Percentiles rank a stretch among this genome's conserved stretches.
These are phyloP conservation scores for Fusarium goolgardi DNA, from an alignment of 2,329 filamentous ascomycete species.

Conservation along the genomic window DNA sequence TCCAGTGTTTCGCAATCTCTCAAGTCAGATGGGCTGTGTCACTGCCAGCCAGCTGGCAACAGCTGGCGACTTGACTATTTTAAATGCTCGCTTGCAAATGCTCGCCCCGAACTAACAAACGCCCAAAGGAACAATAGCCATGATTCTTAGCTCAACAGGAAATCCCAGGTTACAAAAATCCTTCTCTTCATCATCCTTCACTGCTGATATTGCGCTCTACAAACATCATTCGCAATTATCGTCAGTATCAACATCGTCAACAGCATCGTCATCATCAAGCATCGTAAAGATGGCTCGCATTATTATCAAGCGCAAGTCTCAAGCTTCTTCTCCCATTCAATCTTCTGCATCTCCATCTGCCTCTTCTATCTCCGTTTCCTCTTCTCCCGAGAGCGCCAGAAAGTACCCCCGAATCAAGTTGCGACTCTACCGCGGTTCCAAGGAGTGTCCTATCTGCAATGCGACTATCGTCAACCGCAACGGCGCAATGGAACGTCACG, in stretches of 20 bases:
- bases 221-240: neutral
- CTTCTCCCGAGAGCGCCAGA: neutral
- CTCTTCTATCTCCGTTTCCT: no score
- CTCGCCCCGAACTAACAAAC: neutral
- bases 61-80: neutral
- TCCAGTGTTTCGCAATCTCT: neutral
- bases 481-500: slow-evolving; percentile 10
- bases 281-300: neutral
- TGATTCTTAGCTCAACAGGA: accelerated
- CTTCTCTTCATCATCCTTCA: accelerated
- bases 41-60: neutral
- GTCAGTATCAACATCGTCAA: neutral
- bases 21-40: neutral
- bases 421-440: neutral
- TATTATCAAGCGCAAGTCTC: neutral
- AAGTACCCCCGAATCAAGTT: accelerated
- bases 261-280: no score
- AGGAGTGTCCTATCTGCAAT: slow-evolving; percentile 19
- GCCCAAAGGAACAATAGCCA: neutral
- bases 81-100: neutral
- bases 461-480: slow-evolving; percentile 9
- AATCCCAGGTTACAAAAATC: accelerated
- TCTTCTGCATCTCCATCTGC: neutral
- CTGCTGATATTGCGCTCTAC: accelerated
- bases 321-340: neutral